These are phyloP conservation scores for Candida tropicalis DNA, from an alignment of 1,139 yeast genomes.

Conservation along the genomic window DNA sequence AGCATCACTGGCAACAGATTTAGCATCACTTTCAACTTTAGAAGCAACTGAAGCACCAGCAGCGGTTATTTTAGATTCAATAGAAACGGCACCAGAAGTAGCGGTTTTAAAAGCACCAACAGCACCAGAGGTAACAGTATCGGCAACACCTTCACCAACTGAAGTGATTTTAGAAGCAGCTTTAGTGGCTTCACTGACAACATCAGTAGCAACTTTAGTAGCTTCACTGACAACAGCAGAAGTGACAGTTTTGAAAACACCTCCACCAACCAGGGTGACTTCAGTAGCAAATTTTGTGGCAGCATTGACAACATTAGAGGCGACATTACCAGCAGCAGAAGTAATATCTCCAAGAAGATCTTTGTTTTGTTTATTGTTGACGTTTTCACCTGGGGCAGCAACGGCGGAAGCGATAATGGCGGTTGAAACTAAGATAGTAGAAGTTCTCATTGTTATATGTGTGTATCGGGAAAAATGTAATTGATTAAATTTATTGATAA, in stretches of 20 bases:
- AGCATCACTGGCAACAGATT: background rate
- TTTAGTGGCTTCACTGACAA: conserved; percentile 1
- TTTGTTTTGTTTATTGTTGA: conserved; percentile 1
- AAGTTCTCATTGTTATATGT: conserved; percentile 6
- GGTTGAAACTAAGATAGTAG: conserved; percentile 2
- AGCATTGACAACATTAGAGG: conserved; percentile 4
- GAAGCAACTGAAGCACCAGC: conserved; percentile 2
- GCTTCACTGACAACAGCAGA: conserved; percentile 6
- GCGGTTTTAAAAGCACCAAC: conserved; percentile 8
- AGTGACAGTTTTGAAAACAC: conserved; percentile 5
- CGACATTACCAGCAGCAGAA: conserved; percentile 2
- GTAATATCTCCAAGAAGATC: conserved; percentile 5
- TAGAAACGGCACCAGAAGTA: conserved; percentile 8
- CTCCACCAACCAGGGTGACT: conserved; percentile 1
- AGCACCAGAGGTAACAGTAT: conserved; percentile 5
- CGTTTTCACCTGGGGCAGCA: conserved; percentile 1
- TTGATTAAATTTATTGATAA: background rate
- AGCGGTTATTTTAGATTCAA: background rate
- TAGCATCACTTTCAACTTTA: background rate
- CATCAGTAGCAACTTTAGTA: conserved; percentile 5
- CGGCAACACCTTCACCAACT: conserved; percentile 7
- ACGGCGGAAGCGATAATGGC: conserved; percentile 5
- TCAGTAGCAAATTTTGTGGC: conserved; percentile 3
- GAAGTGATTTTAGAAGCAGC: conserved; percentile 8
- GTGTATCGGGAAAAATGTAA: background rate